Base-by-base conservation (phyloP, 345 rosid species). In the Theobroma cacao region DNA sequence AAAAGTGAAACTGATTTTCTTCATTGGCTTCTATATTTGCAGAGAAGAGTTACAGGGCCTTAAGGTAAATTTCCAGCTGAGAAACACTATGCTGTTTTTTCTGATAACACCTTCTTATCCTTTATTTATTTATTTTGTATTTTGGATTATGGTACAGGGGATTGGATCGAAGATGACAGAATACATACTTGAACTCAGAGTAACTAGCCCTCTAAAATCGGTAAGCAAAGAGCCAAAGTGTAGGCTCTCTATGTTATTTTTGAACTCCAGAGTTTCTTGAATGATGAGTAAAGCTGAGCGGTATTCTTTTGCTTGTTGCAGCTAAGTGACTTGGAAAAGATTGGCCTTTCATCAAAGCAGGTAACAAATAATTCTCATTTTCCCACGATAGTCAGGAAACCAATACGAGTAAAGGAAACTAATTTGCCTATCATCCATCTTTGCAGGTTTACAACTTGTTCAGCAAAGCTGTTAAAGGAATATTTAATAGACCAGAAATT, bases 291-390 rank as follows among this genome's bases (percentile, higher is more conserved):
- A 33, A 31, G 30, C 61, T 50, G 36, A 71, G 7, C 8, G 5
- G 8, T 4, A 7, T 8, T 0, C 38, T 30, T 31, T 62, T 10
- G 5, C 9, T 50, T 67, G 38, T 48, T 82, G 83, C 97, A 94
- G 99, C 89, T 96, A 58, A 80, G 53, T 30, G 94, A 96, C 61
- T 74, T 94, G 61, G 91, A 91, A 83, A 96, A 90, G 87, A 85
- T 96, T 5, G 99, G 98, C 30, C 94, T 94, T 38, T 94, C 99
- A 33, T 89, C 97, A 24, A 96, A 84, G 80, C 95, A 89, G 86
- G 98, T 86, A 75, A 47, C 18, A 12, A 30, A 17, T 41, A 59
- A 24, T 66, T 28, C n/a, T 22, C 15, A 28, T 28, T 76, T n/a
- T 41, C 56, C 56, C 20, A 5, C 12, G 3, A 40, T 40, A 22